Percentiles rank a stretch among this genome's conserved stretches.
These are phyloP conservation scores for Diutina pseudorugosa DNA, from an alignment of 1,139 yeast genomes.

Conservation along the genomic window DNA sequence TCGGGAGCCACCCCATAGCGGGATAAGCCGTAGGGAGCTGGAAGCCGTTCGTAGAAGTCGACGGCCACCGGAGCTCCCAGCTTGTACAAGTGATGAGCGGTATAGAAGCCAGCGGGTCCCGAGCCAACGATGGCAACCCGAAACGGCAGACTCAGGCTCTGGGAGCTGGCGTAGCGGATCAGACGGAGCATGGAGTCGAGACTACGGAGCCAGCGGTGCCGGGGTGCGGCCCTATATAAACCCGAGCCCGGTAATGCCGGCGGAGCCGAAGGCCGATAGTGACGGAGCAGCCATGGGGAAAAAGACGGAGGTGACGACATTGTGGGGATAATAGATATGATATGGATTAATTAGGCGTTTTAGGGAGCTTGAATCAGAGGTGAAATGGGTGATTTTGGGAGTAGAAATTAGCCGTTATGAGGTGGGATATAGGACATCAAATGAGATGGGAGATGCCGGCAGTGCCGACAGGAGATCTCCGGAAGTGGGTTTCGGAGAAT, in stretches of 20 bases:
- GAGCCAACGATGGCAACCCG: constrained; percentile 73
- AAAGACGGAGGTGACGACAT: no score
- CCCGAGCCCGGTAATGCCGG: neutral
- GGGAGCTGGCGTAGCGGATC: neutral
- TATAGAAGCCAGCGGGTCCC: constrained; percentile 95
- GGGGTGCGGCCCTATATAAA: neutral
- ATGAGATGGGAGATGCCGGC: neutral
- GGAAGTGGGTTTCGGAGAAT: no score
- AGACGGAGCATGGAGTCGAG: neutral
- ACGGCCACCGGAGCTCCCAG: constrained; percentile 29
- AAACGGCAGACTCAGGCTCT: constrained; percentile 4
- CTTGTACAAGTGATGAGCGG: constrained; percentile 63
- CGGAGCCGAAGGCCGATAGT: neutral
- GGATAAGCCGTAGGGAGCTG: constrained; percentile 85
- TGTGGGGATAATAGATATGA: no score
- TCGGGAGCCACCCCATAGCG: constrained; percentile 99
- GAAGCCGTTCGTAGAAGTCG: constrained; percentile 67
- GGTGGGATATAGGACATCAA: no score
- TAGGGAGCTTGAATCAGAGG: no score
- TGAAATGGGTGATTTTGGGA: no score
- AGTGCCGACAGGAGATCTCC: neutral
- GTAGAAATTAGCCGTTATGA: no score
- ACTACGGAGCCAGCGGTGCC: neutral
- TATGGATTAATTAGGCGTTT: no score
- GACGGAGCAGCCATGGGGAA: no score